Percentiles rank a stretch among this genome's conserved stretches.
Evolutionary conservation across 2,329 filamentous ascomycete genomes (phyloP).

Genomic region (Calonectria fujianensis): DNA sequence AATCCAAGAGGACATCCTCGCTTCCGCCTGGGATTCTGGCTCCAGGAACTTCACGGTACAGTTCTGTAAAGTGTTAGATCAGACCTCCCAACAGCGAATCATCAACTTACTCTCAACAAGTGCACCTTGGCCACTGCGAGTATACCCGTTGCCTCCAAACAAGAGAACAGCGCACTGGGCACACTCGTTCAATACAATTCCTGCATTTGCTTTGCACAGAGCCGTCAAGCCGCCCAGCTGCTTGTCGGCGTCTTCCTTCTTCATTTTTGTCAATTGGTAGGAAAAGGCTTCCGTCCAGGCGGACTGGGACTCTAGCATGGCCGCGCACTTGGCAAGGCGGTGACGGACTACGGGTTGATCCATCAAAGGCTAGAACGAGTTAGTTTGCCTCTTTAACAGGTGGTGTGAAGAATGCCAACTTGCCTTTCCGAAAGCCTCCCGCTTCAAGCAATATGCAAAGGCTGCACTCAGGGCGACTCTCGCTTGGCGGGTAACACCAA

Average conservation of each 20-base stretch:
- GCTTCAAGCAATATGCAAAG: constrained; percentile 62
- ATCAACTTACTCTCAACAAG: constrained; percentile 78
- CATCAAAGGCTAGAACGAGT: constrained; percentile 70
- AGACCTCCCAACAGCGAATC: constrained; percentile 24
- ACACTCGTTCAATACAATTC: constrained; percentile 82
- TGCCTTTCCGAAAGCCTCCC: constrained; percentile 61
- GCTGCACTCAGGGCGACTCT: constrained; percentile 61
- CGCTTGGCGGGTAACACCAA: constrained; percentile 78
- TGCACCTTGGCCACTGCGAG: constrained; percentile 81
- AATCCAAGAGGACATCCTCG: constrained; percentile 52
- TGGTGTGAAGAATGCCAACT: not conserved
- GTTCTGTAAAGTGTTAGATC: constrained; percentile 41
- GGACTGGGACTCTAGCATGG: constrained; percentile 80
- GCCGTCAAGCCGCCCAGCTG: constrained; percentile 84
- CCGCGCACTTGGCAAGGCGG: constrained; percentile 81
- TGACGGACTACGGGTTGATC: constrained; percentile 85
- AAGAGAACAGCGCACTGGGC: constrained; percentile 81
- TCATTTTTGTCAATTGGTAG: constrained; percentile 80
- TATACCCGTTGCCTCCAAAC: constrained; percentile 85
- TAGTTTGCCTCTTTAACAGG: constrained; percentile 43
- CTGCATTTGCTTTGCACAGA: constrained; percentile 82
- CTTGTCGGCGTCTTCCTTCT: constrained; percentile 74
- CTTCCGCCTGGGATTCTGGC: constrained; percentile 50
- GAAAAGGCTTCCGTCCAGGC: constrained; percentile 84
- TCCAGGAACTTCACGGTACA: constrained; percentile 57